Base-by-base conservation (phyloP, 305 asterid genomes). In the Rubia balearica region DNA sequence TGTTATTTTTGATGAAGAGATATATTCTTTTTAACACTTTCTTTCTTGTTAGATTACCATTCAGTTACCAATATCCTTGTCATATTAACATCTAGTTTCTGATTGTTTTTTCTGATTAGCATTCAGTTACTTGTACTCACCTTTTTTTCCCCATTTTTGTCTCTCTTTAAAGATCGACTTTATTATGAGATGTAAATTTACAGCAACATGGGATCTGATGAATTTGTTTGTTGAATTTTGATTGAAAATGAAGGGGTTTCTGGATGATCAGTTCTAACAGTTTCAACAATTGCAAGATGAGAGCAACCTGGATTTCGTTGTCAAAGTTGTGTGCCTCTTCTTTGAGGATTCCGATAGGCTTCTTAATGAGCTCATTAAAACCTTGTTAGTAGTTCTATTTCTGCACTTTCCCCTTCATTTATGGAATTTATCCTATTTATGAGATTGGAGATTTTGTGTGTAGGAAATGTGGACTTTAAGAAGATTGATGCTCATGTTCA, bases 321-420 rank as follows among this genome's bases (percentile, higher is more conserved):
- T 71, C 33, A 81, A 80, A 61, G 84, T 80, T 57, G 77, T 77
- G 19, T 49, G 65, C 21, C 77, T 80, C 33, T 80, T 80, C 79
- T 80, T 80, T 71, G 81, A 80, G 69, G 81, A 77, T 64, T 77
- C 81, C 56, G 77, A 77, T 41, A 80, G 81, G 73, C 84, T 80
- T 51, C 78, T 80, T 3, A 71, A 68, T 74, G 84, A 80, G 65
- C 75, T 80, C 56, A 59, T 73, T 1, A 80, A 68, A 74, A 55
- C 69, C 19, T 68, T 80, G 84, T 80, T 53, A 77, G 79, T 71
- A 6, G 13, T 30, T 3, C 65, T 36, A 27, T 8, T 27, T 24
- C 22, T 42, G 55, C 55, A 48, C 3, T 61, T 16, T 16, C 2
- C 63, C 1, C 24, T 51, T 8, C 13, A n/a, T 72, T 53, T 68